A percentile compares a stretch with the other conserved stretches of the same genome.
Conservation (phyloP, 2,329 filamentous ascomycete species). For the Aspergillus pseudonomiae region DNA sequence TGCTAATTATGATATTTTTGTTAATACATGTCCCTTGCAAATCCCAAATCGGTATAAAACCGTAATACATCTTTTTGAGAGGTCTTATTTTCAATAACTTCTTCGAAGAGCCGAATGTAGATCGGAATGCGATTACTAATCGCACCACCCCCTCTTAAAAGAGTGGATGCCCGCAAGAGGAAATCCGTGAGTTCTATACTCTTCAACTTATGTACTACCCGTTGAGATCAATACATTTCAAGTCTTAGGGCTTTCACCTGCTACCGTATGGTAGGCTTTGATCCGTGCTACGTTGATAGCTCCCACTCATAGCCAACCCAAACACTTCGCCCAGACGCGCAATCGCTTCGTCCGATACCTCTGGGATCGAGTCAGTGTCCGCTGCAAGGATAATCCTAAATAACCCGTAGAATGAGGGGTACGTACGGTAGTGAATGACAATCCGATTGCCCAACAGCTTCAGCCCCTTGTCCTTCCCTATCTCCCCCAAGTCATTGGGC, state of each 20-base stretch:
- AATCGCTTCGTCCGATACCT: constrained; percentile 70
- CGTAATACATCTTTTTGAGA: too few relatives aligned
- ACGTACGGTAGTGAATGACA: constrained; percentile 68
- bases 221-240: background rate
- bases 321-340: constrained; percentile 61
- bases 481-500: constrained; percentile 55
- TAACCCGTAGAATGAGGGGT: background rate
- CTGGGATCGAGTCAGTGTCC: constrained; percentile 33
- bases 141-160: background rate
- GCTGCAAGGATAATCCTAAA: background rate
- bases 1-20: too few relatives aligned
- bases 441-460: constrained; percentile 60
- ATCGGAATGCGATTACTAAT: background rate
- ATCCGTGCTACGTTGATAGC: constrained; percentile 36
- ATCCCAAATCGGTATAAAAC: too few relatives aligned
- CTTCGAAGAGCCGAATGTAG: too few relatives aligned
- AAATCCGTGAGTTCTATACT: background rate
- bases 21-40: too few relatives aligned
- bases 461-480: constrained; percentile 61
- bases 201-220: background rate
- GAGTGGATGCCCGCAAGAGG: background rate
- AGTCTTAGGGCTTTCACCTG: constrained; percentile 20
- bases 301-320: constrained; percentile 38
- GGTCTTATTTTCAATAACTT: too few relatives aligned
- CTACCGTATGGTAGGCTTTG: constrained; percentile 38